Evolutionary conservation across 352 stramenopile species (phyloP).

Genomic region (Thalassiosira allenii): DNA sequence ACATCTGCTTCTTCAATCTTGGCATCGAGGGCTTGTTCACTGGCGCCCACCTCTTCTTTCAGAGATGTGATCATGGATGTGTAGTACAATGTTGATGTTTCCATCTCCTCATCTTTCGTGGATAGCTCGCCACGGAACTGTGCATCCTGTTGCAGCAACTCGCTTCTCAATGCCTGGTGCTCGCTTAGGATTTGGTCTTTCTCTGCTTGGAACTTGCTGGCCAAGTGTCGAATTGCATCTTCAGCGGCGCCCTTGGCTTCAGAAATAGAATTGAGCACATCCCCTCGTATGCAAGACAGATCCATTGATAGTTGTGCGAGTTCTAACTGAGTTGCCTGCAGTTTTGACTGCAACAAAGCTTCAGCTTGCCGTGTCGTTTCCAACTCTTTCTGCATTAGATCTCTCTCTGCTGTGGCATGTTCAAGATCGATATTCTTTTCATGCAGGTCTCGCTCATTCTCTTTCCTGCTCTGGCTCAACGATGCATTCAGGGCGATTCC

Average conservation of each 20-base stretch:
- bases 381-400: conserved; percentile 18
- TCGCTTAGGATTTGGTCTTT: conserved; percentile 11
- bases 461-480: conserved; percentile 26
- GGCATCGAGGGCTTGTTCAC: conserved; percentile 3
- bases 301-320: conserved; percentile 38
- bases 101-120: conserved; percentile 19
- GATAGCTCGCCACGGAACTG: conserved; percentile 17
- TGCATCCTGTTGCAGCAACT: not conserved
- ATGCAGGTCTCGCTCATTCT: conserved; percentile 15
- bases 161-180: not conserved
- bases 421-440: conserved; percentile 8
- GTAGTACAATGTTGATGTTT: too few species aligned
- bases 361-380: conserved; percentile 18
- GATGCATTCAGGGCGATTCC: conserved; percentile 29
- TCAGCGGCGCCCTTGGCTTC: conserved; percentile 17
- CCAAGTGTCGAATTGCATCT: conserved; percentile 4
- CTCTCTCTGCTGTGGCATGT: not conserved
- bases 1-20: not conserved
- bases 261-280: conserved; percentile 21
- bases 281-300: conserved; percentile 22
- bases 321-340: conserved; percentile 32
- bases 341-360: conserved; percentile 28
- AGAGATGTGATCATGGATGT: too few species aligned
- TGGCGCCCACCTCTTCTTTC: not conserved
- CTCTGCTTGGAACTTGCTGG: conserved; percentile 29